Conservation (phyloP, 768 basidiomycete species). For the Amanita subjunquillea region DNA sequence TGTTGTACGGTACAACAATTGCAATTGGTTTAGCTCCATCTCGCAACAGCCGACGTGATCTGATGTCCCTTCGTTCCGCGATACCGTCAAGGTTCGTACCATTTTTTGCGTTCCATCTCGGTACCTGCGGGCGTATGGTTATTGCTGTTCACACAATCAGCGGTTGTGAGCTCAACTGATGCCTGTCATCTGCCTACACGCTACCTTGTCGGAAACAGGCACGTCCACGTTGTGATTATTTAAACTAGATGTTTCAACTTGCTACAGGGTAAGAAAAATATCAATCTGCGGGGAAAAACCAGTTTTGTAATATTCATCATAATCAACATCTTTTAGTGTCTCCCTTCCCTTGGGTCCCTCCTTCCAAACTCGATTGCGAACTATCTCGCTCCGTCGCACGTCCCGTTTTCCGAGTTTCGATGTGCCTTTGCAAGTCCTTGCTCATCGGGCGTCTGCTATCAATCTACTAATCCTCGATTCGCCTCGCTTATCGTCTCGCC, state of each 20-base stretch:
- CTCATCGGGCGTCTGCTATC: background rate
- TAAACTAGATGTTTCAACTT: background rate
- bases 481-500: background rate
- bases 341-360: background rate
- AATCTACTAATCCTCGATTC: background rate
- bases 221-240: background rate
- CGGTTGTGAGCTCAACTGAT: background rate
- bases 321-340: background rate
- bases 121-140: background rate
- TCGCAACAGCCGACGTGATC: background rate
- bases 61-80: background rate
- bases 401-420: background rate
- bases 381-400: background rate
- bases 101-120: background rate
- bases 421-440: background rate
- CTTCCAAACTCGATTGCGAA: background rate
- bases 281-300: background rate
- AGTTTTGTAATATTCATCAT: background rate
- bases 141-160: background rate
- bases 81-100: background rate
- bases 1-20: constrained; percentile 3
- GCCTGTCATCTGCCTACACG: background rate
- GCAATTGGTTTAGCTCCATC: constrained; percentile 1
- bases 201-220: background rate
- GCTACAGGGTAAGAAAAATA: background rate